These are phyloP conservation scores for Shiraia sp. DNA, from an alignment of 2,329 filamentous ascomycete genomes.

Conservation along the genomic window DNA sequence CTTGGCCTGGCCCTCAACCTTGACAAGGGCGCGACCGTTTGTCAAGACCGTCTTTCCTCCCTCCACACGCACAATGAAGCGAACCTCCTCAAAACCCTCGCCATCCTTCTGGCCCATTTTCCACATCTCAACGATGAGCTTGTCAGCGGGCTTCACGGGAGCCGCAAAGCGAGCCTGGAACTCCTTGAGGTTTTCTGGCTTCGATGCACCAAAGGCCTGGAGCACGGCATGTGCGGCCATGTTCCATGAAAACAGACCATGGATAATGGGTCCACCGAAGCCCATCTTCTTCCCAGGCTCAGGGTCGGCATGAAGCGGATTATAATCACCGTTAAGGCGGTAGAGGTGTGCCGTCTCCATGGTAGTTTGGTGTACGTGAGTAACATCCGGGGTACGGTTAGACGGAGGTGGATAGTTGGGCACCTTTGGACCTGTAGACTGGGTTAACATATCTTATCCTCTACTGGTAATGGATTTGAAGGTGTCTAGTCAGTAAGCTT, in stretches of 20 bases:
- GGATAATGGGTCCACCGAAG: slow-evolving; percentile 85
- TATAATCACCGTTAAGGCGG: slow-evolving; percentile 90
- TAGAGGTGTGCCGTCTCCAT: slow-evolving; percentile 64
- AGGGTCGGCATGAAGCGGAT: slow-evolving; percentile 86
- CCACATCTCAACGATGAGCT: slow-evolving; percentile 82
- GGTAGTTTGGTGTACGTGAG: slow-evolving; percentile 71
- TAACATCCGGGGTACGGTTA: slow-evolving; percentile 70
- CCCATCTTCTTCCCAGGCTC: slow-evolving; percentile 88
- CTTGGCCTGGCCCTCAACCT: slow-evolving; percentile 56
- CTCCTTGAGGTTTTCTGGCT: slow-evolving; percentile 81
- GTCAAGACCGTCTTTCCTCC: slow-evolving; percentile 83
- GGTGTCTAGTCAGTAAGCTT: slow-evolving; percentile 14
- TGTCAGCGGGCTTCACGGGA: slow-evolving; percentile 82
- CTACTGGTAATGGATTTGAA: too few relatives aligned
- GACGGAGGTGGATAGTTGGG: slow-evolving; percentile 77
- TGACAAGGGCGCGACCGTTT: slow-evolving; percentile 82
- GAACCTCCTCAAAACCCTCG: slow-evolving; percentile 74
- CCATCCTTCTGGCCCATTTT: slow-evolving; percentile 68
- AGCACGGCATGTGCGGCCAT: slow-evolving; percentile 73
- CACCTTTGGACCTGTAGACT: slow-evolving; percentile 62
- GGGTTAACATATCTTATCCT: too few relatives aligned
- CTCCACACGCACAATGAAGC: slow-evolving; percentile 77
- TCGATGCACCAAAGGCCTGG: slow-evolving; percentile 71
- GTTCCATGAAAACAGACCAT: slow-evolving; percentile 90
- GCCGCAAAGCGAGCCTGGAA: slow-evolving; percentile 88